Conservation (phyloP, 306 rosid species). For the Carpinus viminea region DNA sequence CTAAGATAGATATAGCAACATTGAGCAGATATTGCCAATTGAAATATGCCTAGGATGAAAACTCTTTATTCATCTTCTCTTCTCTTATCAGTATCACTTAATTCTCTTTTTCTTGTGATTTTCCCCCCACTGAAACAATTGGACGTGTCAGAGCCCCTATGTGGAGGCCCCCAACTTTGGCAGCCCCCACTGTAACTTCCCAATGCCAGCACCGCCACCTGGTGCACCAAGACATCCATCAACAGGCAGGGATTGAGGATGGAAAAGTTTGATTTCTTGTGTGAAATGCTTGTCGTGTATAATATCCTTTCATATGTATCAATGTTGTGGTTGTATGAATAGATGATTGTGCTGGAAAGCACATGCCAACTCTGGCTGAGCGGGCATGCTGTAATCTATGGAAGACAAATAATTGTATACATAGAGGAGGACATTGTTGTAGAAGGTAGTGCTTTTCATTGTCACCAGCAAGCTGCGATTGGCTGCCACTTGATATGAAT, state of each 20-base stretch:
- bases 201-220: slow-evolving; percentile 88
- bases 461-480: slow-evolving; percentile 34
- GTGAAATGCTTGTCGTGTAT: slow-evolving; percentile 12
- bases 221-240: slow-evolving; percentile 84
- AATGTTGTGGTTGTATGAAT: slow-evolving; percentile 37
- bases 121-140: slow-evolving; percentile 18
- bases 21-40: neutral
- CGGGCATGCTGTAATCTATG: slow-evolving; percentile 26
- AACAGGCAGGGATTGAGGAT: slow-evolving; percentile 52
- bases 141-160: slow-evolving; percentile 67
- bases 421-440: slow-evolving; percentile 37
- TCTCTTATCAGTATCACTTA: neutral
- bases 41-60: neutral
- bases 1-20: neutral
- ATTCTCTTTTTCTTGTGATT: slow-evolving; percentile 2
- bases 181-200: slow-evolving; percentile 60
- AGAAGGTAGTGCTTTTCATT: slow-evolving; percentile 26
- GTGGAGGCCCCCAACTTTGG: slow-evolving; percentile 76
- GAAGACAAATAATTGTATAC: slow-evolving; percentile 29
- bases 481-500: slow-evolving; percentile 36
- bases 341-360: slow-evolving; percentile 28
- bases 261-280: slow-evolving; percentile 12
- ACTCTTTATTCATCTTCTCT: neutral
- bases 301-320: slow-evolving; percentile 30
- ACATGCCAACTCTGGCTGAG: slow-evolving; percentile 27